Percentiles rank a stretch among this genome's conserved stretches.
These are phyloP conservation scores for Taphrina confusa DNA, from an alignment of 1,139 yeast genomes.

Conservation along the genomic window DNA sequence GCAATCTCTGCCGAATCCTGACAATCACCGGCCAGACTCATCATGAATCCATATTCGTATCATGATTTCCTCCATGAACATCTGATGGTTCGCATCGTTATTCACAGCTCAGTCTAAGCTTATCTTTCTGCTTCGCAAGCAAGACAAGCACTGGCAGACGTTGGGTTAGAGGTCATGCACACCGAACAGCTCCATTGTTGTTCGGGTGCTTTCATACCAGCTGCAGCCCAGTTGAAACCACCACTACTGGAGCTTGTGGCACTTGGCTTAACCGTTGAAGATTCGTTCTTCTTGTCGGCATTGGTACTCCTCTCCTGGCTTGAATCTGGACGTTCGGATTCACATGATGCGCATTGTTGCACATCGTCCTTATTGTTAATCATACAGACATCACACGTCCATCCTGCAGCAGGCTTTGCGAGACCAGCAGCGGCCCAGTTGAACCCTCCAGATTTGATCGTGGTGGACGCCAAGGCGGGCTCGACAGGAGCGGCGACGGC, in stretches of 20 bases:
- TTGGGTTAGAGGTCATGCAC: slow-evolving; percentile 30
- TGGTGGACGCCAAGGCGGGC: neutral
- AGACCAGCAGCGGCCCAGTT: slow-evolving; percentile 32
- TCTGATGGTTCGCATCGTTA: no score
- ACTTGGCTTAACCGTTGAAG: neutral
- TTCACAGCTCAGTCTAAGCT: no score
- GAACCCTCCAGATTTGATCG: neutral
- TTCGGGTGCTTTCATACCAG: slow-evolving; percentile 28
- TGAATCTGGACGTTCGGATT: slow-evolving; percentile 10
- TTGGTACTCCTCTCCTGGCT: no score
- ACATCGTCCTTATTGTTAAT: slow-evolving; percentile 15
- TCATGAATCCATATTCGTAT: no score
- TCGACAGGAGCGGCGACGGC: neutral
- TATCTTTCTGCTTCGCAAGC: slow-evolving; percentile 23
- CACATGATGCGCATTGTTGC: slow-evolving; percentile 20
- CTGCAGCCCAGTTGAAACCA: slow-evolving; percentile 35
- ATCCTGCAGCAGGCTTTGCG: slow-evolving; percentile 12
- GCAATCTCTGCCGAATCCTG: no score
- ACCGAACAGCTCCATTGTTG: slow-evolving; percentile 23
- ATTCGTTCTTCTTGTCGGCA: neutral
- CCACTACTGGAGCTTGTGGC: neutral
- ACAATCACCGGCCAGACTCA: no score
- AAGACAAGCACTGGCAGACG: slow-evolving; percentile 10
- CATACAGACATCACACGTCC: slow-evolving; percentile 34
- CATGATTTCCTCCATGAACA: no score